A percentile compares a stretch with the other conserved stretches of the same genome.
These are phyloP conservation scores for Nidularia sp. DNA, from an alignment of 768 basidiomycete species.

Conservation along the genomic window DNA sequence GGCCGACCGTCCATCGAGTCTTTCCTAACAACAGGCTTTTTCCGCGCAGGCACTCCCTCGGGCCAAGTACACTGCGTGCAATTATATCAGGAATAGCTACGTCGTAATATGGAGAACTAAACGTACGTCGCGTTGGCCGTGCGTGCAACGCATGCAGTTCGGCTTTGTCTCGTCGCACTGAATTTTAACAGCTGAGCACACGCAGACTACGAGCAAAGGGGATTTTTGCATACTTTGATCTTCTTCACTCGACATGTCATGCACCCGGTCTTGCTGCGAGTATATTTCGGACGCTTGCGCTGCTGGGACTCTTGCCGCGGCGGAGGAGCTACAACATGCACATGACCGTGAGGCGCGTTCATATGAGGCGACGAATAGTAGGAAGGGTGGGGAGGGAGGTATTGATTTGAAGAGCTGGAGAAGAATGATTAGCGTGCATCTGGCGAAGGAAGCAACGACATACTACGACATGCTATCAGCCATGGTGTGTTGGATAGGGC, in stretches of 20 bases:
- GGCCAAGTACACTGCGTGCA: slow-evolving; percentile 74
- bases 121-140: slow-evolving; percentile 79
- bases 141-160: slow-evolving; percentile 79
- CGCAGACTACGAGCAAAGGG: slow-evolving; percentile 1
- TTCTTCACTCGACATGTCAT: slow-evolving; percentile 92
- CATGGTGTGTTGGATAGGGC: slow-evolving; percentile 39
- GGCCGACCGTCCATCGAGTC: slow-evolving; percentile 61
- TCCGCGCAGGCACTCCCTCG: slow-evolving; percentile 69
- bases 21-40: slow-evolving; percentile 56
- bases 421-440: background rate
- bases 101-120: background rate
- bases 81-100: background rate
- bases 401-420: slow-evolving; percentile 32
- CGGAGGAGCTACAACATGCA: slow-evolving; percentile 45
- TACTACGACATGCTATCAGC: slow-evolving; percentile 54
- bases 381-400: slow-evolving; percentile 32
- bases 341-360: slow-evolving; percentile 27
- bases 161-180: slow-evolving; percentile 93
- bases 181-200: background rate
- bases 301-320: slow-evolving; percentile 46
- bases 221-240: slow-evolving; percentile 66
- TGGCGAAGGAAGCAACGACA: slow-evolving; percentile 16
- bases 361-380: slow-evolving; percentile 35
- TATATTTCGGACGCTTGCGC: slow-evolving; percentile 88
- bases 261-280: slow-evolving; percentile 92